These are phyloP conservation scores for Saturnispora zaruensis DNA, from an alignment of 805 yeast genomes.

Conservation along the genomic window DNA sequence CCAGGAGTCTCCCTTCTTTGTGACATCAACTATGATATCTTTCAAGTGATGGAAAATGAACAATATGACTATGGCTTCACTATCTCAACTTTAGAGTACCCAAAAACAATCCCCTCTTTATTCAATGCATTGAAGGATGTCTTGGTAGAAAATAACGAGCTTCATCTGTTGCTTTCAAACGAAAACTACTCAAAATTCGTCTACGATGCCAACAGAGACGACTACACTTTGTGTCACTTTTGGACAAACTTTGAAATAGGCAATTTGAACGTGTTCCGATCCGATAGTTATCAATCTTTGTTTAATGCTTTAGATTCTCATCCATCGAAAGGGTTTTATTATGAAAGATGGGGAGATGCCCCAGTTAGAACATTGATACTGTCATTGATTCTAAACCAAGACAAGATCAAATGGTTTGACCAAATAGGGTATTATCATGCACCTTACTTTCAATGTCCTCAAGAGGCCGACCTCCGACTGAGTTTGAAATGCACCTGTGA, in stretches of 20 bases:
- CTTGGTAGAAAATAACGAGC: slow-evolving; percentile 30
- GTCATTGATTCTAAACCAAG: slow-evolving; percentile 62
- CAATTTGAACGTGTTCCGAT: slow-evolving; percentile 60
- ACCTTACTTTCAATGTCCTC: slow-evolving; percentile 76
- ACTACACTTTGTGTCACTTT: slow-evolving; percentile 74
- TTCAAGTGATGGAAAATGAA: slow-evolving; percentile 63
- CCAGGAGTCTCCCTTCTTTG: slow-evolving; percentile 72
- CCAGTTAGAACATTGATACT: slow-evolving; percentile 65
- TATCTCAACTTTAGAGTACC: slow-evolving; percentile 63
- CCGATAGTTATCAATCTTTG: slow-evolving; percentile 53
- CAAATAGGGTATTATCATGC: slow-evolving; percentile 76
- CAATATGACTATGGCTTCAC: slow-evolving; percentile 66
- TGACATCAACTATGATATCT: slow-evolving; percentile 67
- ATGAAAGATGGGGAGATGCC: slow-evolving; percentile 91
- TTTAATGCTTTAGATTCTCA: slow-evolving; percentile 61
- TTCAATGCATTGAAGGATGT: slow-evolving; percentile 31
- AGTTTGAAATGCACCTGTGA: slow-evolving; percentile 63
- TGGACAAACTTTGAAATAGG: slow-evolving; percentile 88
- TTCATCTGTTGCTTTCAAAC: slow-evolving; percentile 32
- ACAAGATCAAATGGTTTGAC: slow-evolving; percentile 62
- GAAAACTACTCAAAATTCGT: slow-evolving; percentile 49
- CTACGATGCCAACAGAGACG: slow-evolving; percentile 46
- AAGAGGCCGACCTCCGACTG: slow-evolving; percentile 43
- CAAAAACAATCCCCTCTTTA: slow-evolving; percentile 52
- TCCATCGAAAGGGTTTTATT: slow-evolving; percentile 68